Base-by-base conservation (phyloP, 2,329 filamentous ascomycete species). In the Colletotrichum costaricense region DNA sequence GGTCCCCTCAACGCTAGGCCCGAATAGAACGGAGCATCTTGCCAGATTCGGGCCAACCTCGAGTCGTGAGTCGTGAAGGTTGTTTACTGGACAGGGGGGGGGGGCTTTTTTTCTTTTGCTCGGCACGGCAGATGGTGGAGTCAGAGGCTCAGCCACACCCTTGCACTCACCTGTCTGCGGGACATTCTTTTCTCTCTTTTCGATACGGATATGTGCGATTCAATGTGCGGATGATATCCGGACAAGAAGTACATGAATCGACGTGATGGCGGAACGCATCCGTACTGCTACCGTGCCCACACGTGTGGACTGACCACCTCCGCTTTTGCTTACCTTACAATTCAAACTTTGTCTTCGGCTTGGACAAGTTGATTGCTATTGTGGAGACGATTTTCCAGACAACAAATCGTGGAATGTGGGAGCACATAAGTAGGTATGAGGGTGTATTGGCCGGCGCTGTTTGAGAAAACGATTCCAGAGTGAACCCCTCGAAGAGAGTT, bases 271-370 rank as follows among this genome's bases (percentile, higher is more conserved):
- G 19, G 16, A 46, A 46, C 42, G 42, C 42, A 46, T 19, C 42
- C 42, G 42, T 46, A 46, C 42, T 46, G 16, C 42, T n/a, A 46
- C 19, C 42, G 42, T 46, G 42, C 19, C 42, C 6, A n/a, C 7
- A 4, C n/a, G 19, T 9, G 42, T 46, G 42, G 19, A 46, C 42
- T 46, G 42, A 46, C 42, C 6, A 24, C 19, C 56, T 55, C 33
- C n/a, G 24, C 30, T 30, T 8, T 33, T 28, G 42, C 35, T 60
- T 60, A n/a, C 33, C 35, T 19, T 8, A 42, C 16, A 5, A n/a
- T 26, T 33, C 35, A 68, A 58, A 46, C 38, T 72, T 46, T 62
- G 63, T 62, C 30, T n/a, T 46, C 42, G 49, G 57, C 46, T 62
- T 38, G 28, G 35, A 56, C 56, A 46, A n/a, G 26, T 56, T 57